A percentile compares a stretch with the other conserved stretches of the same genome.
Conservation (phyloP, 768 basidiomycete species). For the Rubroboletus satanas region DNA sequence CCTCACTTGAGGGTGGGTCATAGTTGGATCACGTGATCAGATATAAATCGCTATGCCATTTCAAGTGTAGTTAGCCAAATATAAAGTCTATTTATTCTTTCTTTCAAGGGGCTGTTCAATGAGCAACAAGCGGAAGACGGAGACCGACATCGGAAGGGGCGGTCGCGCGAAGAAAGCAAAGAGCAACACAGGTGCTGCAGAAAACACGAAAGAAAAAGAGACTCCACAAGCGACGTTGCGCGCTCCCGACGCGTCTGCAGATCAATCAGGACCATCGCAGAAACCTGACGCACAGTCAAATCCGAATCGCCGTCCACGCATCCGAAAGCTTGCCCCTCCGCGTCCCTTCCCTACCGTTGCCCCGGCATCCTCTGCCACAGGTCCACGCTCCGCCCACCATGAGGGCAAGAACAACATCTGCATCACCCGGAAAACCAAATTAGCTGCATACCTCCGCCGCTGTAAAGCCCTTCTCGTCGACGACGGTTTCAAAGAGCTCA, state of each 20-base stretch:
- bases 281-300: conserved; percentile 4
- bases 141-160: not conserved
- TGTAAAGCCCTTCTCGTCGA: conserved; percentile 71
- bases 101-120: not conserved
- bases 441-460: conserved; percentile 71
- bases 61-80: no score
- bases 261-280: conserved; percentile 1
- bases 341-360: conserved; percentile 77
- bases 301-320: conserved; percentile 28
- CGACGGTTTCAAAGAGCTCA: conserved; percentile 76
- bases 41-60: not conserved
- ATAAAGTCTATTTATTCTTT: no score
- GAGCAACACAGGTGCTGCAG: not conserved
- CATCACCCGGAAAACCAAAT: conserved; percentile 68
- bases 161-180: conserved; percentile 18
- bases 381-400: conserved; percentile 71
- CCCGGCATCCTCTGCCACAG: conserved; percentile 70
- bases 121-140: conserved; percentile 24
- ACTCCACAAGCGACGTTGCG: not conserved
- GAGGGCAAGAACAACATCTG: conserved; percentile 83
- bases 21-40: conserved; percentile 6
- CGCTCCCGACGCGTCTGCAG: not conserved
- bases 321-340: conserved; percentile 67
- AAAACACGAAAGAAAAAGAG: conserved; percentile 1
- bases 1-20: conserved; percentile 23